Conservation (phyloP, 306 rosid genomes). For the Cucumis sativus region Cucumber_9930_V3 NC_026655.2:6621501-6622000, state of each 20-base stretch:
- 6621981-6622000: not conserved
- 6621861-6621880: slow-evolving; percentile 22
- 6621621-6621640: slow-evolving; percentile 22
- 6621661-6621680: slow-evolving; percentile 28
- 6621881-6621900: slow-evolving; percentile 8
- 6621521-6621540: too few species aligned
- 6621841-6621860: slow-evolving; percentile 2
- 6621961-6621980: not conserved
- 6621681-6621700: slow-evolving; percentile 19
- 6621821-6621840: slow-evolving; percentile 9
- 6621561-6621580: not conserved
- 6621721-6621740: slow-evolving; percentile 38
- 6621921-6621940: slow-evolving; percentile 20
- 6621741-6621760: slow-evolving; percentile 29
- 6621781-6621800: slow-evolving; percentile 12
- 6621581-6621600: slow-evolving; percentile 14
- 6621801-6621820: slow-evolving; percentile 17
- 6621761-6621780: slow-evolving; percentile 29
- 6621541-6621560: too few species aligned
- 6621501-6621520: not conserved
- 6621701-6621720: slow-evolving; percentile 28
- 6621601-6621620: slow-evolving; percentile 16
- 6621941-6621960: not conserved
- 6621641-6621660: slow-evolving; percentile 10
- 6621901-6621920: slow-evolving; percentile 25